Evolutionary conservation across 2,329 filamentous ascomycete species (phyloP).

Genomic region (Monilinia polystroma): DNA sequence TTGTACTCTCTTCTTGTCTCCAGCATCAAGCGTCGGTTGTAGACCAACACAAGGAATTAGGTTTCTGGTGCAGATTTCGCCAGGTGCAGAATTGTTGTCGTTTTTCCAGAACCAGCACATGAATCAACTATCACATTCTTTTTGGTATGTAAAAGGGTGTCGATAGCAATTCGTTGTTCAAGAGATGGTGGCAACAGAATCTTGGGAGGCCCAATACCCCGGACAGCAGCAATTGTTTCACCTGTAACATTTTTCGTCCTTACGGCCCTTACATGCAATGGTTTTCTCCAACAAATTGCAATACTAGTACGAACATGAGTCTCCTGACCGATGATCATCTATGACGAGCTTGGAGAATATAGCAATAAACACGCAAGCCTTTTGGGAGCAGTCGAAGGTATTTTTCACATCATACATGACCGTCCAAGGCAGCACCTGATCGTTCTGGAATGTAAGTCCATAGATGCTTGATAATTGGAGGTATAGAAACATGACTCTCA

Average conservation of each 20-base stretch:
- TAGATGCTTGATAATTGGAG: not conserved
- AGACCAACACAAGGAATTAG: slow-evolving; percentile 12
- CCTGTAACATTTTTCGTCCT: not conserved
- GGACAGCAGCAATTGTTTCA: not conserved
- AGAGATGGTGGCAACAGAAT: slow-evolving; percentile 15
- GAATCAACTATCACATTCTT: slow-evolving; percentile 18
- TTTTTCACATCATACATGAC: not conserved
- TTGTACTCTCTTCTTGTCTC: slow-evolving; percentile 18
- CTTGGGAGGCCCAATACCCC: not conserved
- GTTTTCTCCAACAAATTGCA: not conserved
- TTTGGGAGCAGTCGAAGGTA: not conserved
- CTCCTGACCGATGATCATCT: not conserved
- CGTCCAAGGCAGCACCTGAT: not conserved
- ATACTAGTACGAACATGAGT: not conserved
- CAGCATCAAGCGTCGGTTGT: slow-evolving; percentile 20
- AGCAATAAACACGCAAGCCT: not conserved
- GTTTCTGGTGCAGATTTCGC: slow-evolving; percentile 13
- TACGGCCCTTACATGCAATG: not conserved
- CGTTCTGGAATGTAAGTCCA: not conserved
- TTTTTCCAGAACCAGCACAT: slow-evolving; percentile 22
- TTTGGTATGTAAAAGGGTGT: slow-evolving; percentile 18
- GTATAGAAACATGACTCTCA: not conserved
- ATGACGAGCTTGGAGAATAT: not conserved
- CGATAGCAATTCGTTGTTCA: slow-evolving; percentile 18
- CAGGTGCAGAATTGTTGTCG: slow-evolving; percentile 16